Conservation (phyloP, 495 filamentous ascomycete genomes). For the Penicillium goetzii region DNA sequence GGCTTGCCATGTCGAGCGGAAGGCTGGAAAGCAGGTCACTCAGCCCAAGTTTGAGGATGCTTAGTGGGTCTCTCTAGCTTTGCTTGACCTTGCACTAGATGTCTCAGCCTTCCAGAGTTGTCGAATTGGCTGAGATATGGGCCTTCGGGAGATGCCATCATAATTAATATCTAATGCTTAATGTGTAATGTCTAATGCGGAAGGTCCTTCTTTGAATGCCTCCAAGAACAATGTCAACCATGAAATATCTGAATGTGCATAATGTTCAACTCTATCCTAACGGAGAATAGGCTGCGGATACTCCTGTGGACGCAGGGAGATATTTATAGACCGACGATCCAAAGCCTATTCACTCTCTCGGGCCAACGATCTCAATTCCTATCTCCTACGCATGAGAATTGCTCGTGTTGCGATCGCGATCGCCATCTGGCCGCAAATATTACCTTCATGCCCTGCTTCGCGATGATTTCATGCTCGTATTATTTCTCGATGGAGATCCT, state of each 20-base stretch:
- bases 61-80: slow-evolving; percentile 4
- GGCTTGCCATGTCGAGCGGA: slow-evolving; percentile 22
- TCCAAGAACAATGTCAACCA: background rate
- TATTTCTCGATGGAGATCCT: background rate
- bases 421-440: background rate
- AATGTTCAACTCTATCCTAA: background rate
- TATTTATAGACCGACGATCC: background rate
- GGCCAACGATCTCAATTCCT: too few relatives aligned
- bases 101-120: background rate
- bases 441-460: background rate
- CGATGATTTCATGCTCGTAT: background rate
- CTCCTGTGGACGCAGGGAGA: too few relatives aligned
- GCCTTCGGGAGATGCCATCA: background rate
- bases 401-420: background rate
- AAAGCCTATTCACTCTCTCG: background rate
- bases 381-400: background rate
- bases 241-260: background rate
- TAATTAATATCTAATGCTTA: background rate
- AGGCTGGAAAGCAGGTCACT: background rate
- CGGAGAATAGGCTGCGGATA: too few relatives aligned
- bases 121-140: background rate
- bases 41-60: slow-evolving; percentile 13
- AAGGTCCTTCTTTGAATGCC: background rate
- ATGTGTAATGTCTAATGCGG: background rate
- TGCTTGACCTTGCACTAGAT: slow-evolving; percentile 27